phyloP scores from a whole-genome alignment of 2,329 filamentous ascomycete genomes.

The Pseudocercospora vitis region DNA sequence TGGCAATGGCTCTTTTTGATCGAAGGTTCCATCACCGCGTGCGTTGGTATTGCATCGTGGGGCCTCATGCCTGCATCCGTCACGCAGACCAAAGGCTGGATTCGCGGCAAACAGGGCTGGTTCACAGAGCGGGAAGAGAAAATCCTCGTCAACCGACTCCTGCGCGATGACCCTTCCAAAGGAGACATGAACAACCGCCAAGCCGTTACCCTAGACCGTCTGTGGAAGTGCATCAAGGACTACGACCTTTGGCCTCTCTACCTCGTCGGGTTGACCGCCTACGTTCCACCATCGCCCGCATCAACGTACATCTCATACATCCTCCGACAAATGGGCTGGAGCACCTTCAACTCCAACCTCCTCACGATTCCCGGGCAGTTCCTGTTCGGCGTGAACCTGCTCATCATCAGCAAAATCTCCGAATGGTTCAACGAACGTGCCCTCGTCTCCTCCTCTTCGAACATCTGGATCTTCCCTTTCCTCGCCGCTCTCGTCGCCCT shows the following conservation, averaged over 20 bases:
- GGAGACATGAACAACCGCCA: constrained; percentile 62
- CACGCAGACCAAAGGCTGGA: constrained; percentile 58
- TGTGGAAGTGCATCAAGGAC: constrained; percentile 27
- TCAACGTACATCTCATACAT: constrained; percentile 58
- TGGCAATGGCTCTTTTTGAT: constrained; percentile 36
- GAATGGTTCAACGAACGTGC: constrained; percentile 55
- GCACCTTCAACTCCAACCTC: constrained; percentile 63
- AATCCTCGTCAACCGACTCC: constrained; percentile 62
- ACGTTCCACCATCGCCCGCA: constrained; percentile 55
- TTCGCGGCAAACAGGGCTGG: constrained; percentile 65
- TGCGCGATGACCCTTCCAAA: constrained; percentile 58
- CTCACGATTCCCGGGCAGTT: constrained; percentile 55
- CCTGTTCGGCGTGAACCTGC: constrained; percentile 37
- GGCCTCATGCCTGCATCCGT: constrained; percentile 53
- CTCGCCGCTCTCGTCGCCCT: constrained; percentile 51
- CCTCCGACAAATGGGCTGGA: constrained; percentile 31
- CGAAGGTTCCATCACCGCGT: constrained; percentile 35
- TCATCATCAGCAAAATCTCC: constrained; percentile 53
- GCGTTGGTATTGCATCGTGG: constrained; percentile 35
- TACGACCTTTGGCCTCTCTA: constrained; percentile 45
- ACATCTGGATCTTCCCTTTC: constrained; percentile 60
- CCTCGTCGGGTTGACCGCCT: constrained; percentile 30
- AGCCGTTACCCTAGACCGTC: constrained; percentile 49
- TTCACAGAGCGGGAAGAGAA: constrained; percentile 62
- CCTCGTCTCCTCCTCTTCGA: constrained; percentile 45